Evolutionary conservation across 2,329 filamentous ascomycete genomes (phyloP).

Genomic region (Stachybotrys chlorohalonatus): DNA sequence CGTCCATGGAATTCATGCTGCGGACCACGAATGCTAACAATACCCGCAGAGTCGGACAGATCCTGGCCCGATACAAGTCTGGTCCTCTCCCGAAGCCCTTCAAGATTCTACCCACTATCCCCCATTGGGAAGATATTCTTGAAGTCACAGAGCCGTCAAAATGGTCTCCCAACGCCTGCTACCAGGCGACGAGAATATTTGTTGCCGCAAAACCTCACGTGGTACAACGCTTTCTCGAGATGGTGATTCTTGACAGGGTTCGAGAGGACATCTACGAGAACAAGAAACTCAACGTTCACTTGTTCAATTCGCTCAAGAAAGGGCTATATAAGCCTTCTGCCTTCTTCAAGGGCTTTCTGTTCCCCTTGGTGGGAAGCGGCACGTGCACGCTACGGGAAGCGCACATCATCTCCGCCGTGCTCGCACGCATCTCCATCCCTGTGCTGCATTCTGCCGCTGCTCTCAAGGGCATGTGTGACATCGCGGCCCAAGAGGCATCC

Average conservation of each 20-base stretch:
- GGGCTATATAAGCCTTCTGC: conserved; percentile 86
- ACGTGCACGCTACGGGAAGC: conserved; percentile 91
- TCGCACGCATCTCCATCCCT: conserved; percentile 77
- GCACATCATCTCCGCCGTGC: conserved; percentile 79
- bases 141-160: conserved; percentile 71
- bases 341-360: conserved; percentile 95
- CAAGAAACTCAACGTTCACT: conserved; percentile 89
- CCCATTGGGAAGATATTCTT: conserved; percentile 83
- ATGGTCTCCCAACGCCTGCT: conserved; percentile 68
- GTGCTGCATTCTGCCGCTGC: conserved; percentile 90
- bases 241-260: conserved; percentile 81
- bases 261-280: conserved; percentile 89
- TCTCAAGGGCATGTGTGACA: conserved; percentile 85
- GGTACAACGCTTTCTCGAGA: conserved; percentile 78
- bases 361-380: conserved; percentile 75
- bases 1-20: not conserved
- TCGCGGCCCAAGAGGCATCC: conserved; percentile 82
- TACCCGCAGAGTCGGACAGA: conserved; percentile 60
- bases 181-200: conserved; percentile 87
- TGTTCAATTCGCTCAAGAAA: conserved; percentile 90
- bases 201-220: conserved; percentile 73
- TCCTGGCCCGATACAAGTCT: conserved; percentile 87
- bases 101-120: conserved; percentile 89
- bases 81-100: conserved; percentile 97
- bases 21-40: conserved; percentile 6